Evolutionary conservation across 2,329 filamentous ascomycete genomes (phyloP).

Genomic region (Tricladium varicosporioides): DNA sequence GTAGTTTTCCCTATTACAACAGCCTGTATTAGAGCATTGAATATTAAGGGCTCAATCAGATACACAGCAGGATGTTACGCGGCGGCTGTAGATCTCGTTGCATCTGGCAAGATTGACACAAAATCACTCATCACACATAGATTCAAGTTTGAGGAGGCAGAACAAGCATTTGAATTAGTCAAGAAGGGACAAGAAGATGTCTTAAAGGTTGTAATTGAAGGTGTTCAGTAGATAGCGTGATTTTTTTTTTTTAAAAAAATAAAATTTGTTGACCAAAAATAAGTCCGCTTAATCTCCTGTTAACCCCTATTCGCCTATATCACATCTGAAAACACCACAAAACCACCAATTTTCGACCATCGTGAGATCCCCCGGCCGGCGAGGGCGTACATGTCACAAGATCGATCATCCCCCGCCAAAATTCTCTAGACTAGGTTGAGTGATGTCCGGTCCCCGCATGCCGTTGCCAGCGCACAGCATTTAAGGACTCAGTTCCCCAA

Average conservation of each 20-base stretch:
- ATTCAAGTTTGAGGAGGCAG: constrained; percentile 45
- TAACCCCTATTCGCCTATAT: not conserved
- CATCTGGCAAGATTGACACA: constrained; percentile 24
- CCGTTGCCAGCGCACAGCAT: not conserved
- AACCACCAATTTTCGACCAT: not conserved
- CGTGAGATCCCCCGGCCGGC: not conserved
- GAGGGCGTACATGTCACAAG: constrained; percentile 1
- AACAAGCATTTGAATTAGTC: constrained; percentile 47
- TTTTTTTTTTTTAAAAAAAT: too few species aligned
- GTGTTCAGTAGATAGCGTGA: constrained; percentile 29
- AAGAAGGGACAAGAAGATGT: constrained; percentile 38
- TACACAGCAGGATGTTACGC: constrained; percentile 50
- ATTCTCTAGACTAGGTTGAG: constrained; percentile 8
- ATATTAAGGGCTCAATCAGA: constrained; percentile 49
- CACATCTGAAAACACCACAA: not conserved
- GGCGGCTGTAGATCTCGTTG: constrained; percentile 46
- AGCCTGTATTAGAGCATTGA: constrained; percentile 47
- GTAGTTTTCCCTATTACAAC: constrained; percentile 51
- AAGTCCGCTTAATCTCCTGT: not conserved
- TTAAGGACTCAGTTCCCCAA: not conserved
- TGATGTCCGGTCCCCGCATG: constrained; percentile 7
- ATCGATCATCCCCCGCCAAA: not conserved
- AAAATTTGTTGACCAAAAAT: too few species aligned
- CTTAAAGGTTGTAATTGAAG: constrained; percentile 44
- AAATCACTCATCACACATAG: constrained; percentile 38